These are phyloP conservation scores for Heliosperma pusillum DNA, from an alignment of 148 eudicot genomes.

Conservation along the genomic window DNA sequence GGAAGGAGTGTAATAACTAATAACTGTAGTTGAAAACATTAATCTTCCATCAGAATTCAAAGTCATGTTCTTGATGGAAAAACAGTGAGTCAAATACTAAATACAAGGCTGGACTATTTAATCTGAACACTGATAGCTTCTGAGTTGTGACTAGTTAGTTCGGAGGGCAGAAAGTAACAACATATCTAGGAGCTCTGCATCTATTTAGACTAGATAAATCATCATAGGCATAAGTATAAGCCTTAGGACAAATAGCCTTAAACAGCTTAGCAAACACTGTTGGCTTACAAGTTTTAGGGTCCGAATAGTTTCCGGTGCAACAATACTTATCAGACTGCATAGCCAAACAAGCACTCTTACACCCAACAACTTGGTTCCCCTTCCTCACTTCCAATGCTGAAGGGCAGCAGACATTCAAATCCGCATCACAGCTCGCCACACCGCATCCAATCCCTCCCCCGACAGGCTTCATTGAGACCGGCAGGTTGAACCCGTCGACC, in stretches of 20 bases:
- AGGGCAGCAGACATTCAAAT: constrained; percentile 73
- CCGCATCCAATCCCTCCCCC: constrained; percentile 82
- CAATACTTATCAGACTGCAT: constrained; percentile 66
- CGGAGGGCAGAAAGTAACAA: constrained; percentile 84
- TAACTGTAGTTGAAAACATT: no score
- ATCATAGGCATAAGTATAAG: constrained; percentile 84
- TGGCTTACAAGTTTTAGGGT: constrained; percentile 75
- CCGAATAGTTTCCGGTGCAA: constrained; percentile 58
- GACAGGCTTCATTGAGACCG: constrained; percentile 70
- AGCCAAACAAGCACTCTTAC: constrained; percentile 88
- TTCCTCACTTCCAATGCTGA: constrained; percentile 60
- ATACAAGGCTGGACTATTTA: no score
- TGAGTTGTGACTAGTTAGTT: no score
- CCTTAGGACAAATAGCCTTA: constrained; percentile 81
- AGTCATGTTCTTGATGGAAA: no score
- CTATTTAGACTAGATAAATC: constrained; percentile 74
- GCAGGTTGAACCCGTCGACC: constrained; percentile 89
- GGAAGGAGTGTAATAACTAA: no score
- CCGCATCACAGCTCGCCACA: constrained; percentile 61
- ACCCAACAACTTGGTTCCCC: constrained; percentile 62
- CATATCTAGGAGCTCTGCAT: constrained; percentile 74
- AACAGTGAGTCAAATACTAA: no score
- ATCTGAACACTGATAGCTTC: no score
- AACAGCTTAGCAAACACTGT: constrained; percentile 61
- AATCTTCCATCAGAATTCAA: no score